Percentiles rank a stretch among this genome's conserved stretches.
Evolutionary conservation across 2,329 filamentous ascomycete genomes (phyloP).

Genomic region (Fusarium lyarnte): DNA sequence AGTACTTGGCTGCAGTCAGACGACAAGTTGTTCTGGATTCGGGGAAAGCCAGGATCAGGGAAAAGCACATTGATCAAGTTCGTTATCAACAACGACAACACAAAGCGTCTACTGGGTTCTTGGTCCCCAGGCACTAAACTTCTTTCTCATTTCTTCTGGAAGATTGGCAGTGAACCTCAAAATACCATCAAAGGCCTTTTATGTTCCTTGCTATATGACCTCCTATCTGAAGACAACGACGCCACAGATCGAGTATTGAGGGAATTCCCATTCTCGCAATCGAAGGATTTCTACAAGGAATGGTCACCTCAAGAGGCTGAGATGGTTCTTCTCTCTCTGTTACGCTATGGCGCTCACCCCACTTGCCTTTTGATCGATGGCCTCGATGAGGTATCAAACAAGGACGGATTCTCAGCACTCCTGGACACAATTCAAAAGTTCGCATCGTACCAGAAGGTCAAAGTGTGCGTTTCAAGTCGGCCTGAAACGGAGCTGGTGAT

Average conservation of each 20-base stretch:
- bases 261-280: rapidly evolving
- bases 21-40: neutral
- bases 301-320: neutral
- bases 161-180: neutral
- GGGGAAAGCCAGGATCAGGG: neutral
- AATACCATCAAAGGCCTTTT: neutral
- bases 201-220: neutral
- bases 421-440: rapidly evolving
- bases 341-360: rapidly evolving
- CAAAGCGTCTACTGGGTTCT: rapidly evolving
- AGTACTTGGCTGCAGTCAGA: neutral
- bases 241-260: rapidly evolving
- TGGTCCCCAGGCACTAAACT: rapidly evolving
- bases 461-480: neutral
- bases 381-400: neutral
- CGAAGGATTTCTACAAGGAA: neutral
- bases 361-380: neutral
- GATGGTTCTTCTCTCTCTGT: rapidly evolving
- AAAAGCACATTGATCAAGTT: neutral
- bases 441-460: rapidly evolving
- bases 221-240: rapidly evolving
- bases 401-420: rapidly evolving
- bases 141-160: conserved; percentile 1
- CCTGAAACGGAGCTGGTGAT: neutral
- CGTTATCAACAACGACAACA: rapidly evolving